Percentiles rank a stretch among this genome's conserved stretches.
phyloP scores from a whole-genome alignment of 805 yeast species.

The Clavispora vitiphila region DNA sequence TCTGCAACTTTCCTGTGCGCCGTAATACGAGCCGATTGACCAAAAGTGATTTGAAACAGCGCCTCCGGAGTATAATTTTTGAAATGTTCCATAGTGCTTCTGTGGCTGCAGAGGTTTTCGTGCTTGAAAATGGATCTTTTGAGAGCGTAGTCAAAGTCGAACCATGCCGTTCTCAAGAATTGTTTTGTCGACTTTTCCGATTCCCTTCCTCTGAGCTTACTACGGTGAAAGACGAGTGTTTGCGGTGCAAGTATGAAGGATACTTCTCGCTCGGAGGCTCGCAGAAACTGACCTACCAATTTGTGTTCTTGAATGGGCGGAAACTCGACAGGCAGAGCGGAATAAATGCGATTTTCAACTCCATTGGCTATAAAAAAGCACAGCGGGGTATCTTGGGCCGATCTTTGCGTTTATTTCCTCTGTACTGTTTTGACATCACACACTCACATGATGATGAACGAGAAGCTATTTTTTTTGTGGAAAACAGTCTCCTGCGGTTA shows the following conservation, averaged over 20 bases:
- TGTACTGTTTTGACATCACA: background rate
- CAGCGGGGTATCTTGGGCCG: constrained; percentile 18
- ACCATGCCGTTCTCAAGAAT: background rate
- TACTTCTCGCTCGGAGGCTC: background rate
- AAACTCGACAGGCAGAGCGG: constrained; percentile 14
- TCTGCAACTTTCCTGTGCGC: background rate
- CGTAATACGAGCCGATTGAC: background rate
- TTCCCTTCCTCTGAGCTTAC: background rate
- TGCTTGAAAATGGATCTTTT: background rate
- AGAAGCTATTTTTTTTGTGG: background rate
- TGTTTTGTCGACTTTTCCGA: background rate
- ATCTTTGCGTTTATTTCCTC: constrained; percentile 2
- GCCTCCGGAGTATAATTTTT: background rate
- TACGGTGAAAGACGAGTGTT: background rate
- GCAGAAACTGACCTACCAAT: constrained; percentile 28
- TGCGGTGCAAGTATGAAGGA: background rate
- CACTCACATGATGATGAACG: background rate
- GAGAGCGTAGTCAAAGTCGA: background rate
- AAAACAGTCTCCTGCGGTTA: background rate
- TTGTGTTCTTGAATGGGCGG: constrained; percentile 41
- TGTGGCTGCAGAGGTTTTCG: background rate
- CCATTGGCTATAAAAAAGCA: constrained; percentile 8
- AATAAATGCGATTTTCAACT: background rate
- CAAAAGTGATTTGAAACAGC: background rate
- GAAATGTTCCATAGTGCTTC: background rate